These are phyloP conservation scores for Neurospora sp. DNA, from an alignment of 495 filamentous ascomycete species.

Conservation along the genomic window DNA sequence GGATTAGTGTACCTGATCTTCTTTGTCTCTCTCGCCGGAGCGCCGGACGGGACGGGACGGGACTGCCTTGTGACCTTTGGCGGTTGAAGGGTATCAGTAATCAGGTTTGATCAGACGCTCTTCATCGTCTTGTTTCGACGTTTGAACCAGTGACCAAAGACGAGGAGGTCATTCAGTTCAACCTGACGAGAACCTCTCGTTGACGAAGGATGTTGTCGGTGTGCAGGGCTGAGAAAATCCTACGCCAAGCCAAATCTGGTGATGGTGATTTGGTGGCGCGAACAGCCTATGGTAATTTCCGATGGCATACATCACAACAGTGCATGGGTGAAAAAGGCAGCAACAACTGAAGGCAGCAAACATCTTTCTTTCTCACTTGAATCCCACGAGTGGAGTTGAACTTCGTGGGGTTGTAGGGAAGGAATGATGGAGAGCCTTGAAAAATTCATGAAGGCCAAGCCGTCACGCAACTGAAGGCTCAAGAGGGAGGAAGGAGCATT, in stretches of 20 bases:
- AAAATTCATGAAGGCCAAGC: no score
- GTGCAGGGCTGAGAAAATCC: not conserved
- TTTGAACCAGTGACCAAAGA: not conserved
- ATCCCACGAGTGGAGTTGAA: not conserved
- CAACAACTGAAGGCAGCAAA: not conserved
- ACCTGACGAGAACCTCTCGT: not conserved
- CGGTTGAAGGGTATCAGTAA: not conserved
- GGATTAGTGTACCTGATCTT: not conserved
- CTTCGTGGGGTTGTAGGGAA: conserved; percentile 15
- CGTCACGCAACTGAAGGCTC: no score
- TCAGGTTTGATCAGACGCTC: not conserved
- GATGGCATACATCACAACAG: not conserved
- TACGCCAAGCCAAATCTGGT: not conserved
- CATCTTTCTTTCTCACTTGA: not conserved
- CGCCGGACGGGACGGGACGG: no score
- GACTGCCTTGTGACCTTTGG: not conserved
- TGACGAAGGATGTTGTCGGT: not conserved
- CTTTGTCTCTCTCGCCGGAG: not conserved
- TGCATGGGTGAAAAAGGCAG: not conserved
- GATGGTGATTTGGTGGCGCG: not conserved
- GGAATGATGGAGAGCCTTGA: no score
- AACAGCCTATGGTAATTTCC: not conserved
- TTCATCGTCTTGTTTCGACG: not conserved
- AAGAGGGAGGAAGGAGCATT: no score
- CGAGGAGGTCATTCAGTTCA: not conserved